Percentiles rank a stretch among this genome's conserved stretches.
Conservation (phyloP, 345 rosid species). For the Leavenworthia alabamica region DNA sequence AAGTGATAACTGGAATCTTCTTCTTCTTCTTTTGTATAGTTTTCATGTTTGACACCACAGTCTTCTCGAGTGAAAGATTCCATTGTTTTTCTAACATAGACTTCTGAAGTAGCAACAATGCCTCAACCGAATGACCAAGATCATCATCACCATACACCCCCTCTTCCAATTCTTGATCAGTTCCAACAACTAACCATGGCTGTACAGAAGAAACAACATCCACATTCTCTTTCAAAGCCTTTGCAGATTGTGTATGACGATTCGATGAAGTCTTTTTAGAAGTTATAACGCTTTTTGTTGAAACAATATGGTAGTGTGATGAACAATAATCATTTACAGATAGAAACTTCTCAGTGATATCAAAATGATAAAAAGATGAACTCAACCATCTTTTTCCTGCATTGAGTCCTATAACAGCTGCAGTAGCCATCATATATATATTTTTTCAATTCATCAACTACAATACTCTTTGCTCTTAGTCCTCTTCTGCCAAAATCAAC, state of each 20-base stretch:
- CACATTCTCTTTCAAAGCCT: conserved; percentile 57
- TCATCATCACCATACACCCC: conserved; percentile 30
- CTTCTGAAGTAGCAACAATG: conserved; percentile 75
- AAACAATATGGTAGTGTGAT: conserved; percentile 36
- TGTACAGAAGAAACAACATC: conserved; percentile 41
- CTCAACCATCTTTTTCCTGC: conserved; percentile 71
- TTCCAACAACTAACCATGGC: conserved; percentile 34
- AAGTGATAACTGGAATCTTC: conserved; percentile 43
- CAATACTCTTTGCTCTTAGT: conserved; percentile 1
- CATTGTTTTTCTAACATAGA: conserved; percentile 90
- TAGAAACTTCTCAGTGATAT: conserved; percentile 44
- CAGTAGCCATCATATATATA: conserved; percentile 59
- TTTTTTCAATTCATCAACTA: conserved; percentile 15
- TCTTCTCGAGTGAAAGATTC: conserved; percentile 73
- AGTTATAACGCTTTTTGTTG: conserved; percentile 37
- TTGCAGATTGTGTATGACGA: conserved; percentile 38
- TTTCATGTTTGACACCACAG: conserved; percentile 20
- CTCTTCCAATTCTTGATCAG: conserved; percentile 40
- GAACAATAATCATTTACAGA: conserved; percentile 41
- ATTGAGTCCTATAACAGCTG: conserved; percentile 77
- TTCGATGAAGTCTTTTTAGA: conserved; percentile 44
- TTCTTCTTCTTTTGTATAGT: conserved; percentile 41
- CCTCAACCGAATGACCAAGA: conserved; percentile 54
- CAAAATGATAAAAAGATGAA: conserved; percentile 58
- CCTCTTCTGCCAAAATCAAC: conserved; percentile 7